These are phyloP conservation scores for Coniella vitis DNA, from an alignment of 2,329 filamentous ascomycete species.

Conservation along the genomic window DNA sequence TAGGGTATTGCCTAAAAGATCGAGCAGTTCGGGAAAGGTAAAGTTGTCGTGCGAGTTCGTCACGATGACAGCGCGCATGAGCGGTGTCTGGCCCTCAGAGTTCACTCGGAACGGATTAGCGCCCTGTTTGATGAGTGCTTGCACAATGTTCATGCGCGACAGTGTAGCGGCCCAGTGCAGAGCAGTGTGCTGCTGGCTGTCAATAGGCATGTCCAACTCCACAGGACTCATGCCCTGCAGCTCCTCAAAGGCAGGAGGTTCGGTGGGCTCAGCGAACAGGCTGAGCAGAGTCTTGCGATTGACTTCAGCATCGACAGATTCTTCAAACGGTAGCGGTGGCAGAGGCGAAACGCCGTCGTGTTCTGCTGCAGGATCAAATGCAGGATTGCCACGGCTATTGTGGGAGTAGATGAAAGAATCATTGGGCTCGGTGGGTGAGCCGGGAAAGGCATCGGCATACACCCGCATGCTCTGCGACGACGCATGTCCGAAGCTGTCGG, in stretches of 20 bases:
- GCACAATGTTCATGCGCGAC: conserved; percentile 74
- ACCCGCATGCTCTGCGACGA: conserved; percentile 38
- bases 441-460: conserved; percentile 46
- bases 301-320: conserved; percentile 61
- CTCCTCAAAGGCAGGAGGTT: conserved; percentile 66
- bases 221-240: conserved; percentile 67
- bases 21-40: conserved; percentile 84
- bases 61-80: conserved; percentile 88
- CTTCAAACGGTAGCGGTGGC: conserved; percentile 55
- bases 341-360: conserved; percentile 53
- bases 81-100: conserved; percentile 78
- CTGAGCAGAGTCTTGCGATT: conserved; percentile 78
- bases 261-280: conserved; percentile 65
- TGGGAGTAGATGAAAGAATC: conserved; percentile 69
- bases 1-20: conserved; percentile 82
- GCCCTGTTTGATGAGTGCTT: conserved; percentile 73
- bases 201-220: conserved; percentile 89
- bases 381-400: conserved; percentile 29
- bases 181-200: conserved; percentile 81
- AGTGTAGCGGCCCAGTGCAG: conserved; percentile 95
- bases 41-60: conserved; percentile 91
- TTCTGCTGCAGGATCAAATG: conserved; percentile 32
- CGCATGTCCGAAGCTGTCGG: conserved; percentile 48
- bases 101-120: conserved; percentile 87
- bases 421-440: conserved; percentile 74